Evolutionary conservation across 2,329 filamentous ascomycete genomes (phyloP), one percentile per base, ranked within the genome.

Genomic region (Chrysosphaeria jannelii): DNA sequence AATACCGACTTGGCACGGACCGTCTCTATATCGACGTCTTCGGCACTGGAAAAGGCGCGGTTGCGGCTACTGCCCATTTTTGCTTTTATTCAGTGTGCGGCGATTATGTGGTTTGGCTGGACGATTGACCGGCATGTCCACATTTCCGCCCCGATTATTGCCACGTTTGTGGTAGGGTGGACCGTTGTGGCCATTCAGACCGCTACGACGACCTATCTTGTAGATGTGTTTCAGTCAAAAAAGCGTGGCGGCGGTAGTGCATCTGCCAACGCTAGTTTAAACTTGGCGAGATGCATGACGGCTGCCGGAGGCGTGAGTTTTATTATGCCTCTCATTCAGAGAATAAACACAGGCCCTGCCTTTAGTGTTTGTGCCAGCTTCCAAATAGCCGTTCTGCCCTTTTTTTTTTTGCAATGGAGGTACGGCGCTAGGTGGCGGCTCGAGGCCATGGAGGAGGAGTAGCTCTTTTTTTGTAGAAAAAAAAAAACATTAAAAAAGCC

Each of bases 181-280:
- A 50, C 50, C 14, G 46, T 62, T 15, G 64, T 63, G 3, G 59
- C 57, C 1, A 51, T 54, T 0, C 69, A 69, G 35, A 57, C 55
- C 25, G 50, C 66, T 22, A 45, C 67, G 12, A 59, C 55, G 30
- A 61, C 59, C 0, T 41, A 70, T 6, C 47, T 69, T 9, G 54
- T 69, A 1, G 65, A 71, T 30, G 39, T 69, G 2, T 58, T 29
- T 14, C 17, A 24, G 10, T 23, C 62, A 29, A 59, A 59, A 0
- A 42, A 53, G 13, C 50, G 53, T 2, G 58, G 60, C 0, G 58
- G 59, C 0, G 65, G 53, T 3, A 58, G 60, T 0, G 58, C 59
- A 0, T 64, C 60, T 0, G 57, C 57, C 0, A 60, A 59, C 3
- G 62, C 63, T 0, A 57, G 62, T 1, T 64, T 64, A 29, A 69